Percentiles rank a stretch among this genome's conserved stretches.
Conservation (phyloP, 352 stramenopile species). For the Peronospora belbahrii region DNA sequence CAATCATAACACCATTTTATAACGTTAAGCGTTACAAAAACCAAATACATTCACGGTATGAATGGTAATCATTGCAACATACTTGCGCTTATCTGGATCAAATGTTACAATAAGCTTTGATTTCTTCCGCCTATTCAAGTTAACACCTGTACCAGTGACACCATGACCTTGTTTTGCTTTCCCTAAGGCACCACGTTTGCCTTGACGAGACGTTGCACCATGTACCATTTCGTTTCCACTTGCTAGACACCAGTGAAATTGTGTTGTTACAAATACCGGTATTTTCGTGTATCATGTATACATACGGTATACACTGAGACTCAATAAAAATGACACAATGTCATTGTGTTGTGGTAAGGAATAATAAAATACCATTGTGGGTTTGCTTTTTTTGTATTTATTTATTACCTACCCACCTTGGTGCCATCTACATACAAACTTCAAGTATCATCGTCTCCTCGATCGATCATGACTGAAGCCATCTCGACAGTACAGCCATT, state of each 20-base stretch:
- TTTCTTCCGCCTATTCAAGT: conserved; percentile 60
- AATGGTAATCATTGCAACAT: no score
- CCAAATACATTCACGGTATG: no score
- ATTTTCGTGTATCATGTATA: neutral
- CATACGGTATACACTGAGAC: neutral
- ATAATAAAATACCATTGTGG: no score
- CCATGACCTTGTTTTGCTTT: conserved; percentile 19
- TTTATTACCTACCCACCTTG: neutral
- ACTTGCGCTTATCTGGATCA: conserved; percentile 83
- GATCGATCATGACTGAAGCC: conserved; percentile 30
- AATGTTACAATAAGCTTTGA: conserved; percentile 85
- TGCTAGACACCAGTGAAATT: conserved; percentile 15
- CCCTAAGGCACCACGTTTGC: conserved; percentile 22
- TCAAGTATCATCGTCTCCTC: conserved; percentile 1
- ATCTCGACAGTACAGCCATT: conserved; percentile 42
- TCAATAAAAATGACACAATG: no score
- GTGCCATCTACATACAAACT: neutral
- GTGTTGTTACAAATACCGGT: neutral
- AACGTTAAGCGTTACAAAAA: no score
- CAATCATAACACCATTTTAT: no score
- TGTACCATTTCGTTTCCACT: conserved; percentile 11
- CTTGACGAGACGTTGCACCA: conserved; percentile 23
- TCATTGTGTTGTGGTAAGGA: no score
- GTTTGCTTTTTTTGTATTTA: conserved; percentile 22
- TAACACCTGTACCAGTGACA: conserved; percentile 21